A percentile compares a stretch with the other conserved stretches of the same genome.
Evolutionary conservation across 495 filamentous ascomycete species (phyloP).

Genomic region (Talaromyces trachyspermus): DNA sequence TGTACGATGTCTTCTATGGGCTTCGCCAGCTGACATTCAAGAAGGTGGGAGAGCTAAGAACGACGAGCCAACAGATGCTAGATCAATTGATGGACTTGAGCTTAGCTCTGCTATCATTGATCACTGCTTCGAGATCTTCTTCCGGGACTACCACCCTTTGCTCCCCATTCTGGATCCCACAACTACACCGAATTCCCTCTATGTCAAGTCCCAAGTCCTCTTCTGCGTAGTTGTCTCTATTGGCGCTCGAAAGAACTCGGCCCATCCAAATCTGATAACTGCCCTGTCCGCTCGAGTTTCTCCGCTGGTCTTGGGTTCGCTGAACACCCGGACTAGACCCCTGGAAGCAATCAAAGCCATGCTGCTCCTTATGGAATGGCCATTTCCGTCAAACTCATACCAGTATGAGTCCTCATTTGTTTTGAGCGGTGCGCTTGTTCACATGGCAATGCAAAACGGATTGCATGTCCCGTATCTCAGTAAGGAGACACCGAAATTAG

Average conservation of each 20-base stretch:
- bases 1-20: conserved; percentile 13
- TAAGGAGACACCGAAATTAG: conserved; percentile 36
- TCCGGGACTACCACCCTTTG: conserved; percentile 37
- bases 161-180: conserved; percentile 36
- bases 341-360: conserved; percentile 42
- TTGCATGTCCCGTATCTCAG: conserved; percentile 37
- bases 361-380: conserved; percentile 41
- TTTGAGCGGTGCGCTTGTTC: conserved; percentile 32
- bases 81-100: not conserved
- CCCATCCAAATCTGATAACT: conserved; percentile 33
- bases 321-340: conserved; percentile 25
- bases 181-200: conserved; percentile 32
- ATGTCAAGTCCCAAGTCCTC: conserved; percentile 36
- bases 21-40: not conserved
- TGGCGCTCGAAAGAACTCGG: conserved; percentile 28
- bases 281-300: conserved; percentile 29
- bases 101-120: not conserved
- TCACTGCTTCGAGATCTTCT: conserved; percentile 29
- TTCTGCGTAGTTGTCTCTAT: conserved; percentile 41
- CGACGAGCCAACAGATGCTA: not conserved
- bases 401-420: conserved; percentile 34
- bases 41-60: not conserved
- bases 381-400: conserved; percentile 38
- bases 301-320: conserved; percentile 37
- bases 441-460: conserved; percentile 42